phyloP scores from a whole-genome alignment of 768 basidiomycete genomes.

The Paxillus involutus region DNA sequence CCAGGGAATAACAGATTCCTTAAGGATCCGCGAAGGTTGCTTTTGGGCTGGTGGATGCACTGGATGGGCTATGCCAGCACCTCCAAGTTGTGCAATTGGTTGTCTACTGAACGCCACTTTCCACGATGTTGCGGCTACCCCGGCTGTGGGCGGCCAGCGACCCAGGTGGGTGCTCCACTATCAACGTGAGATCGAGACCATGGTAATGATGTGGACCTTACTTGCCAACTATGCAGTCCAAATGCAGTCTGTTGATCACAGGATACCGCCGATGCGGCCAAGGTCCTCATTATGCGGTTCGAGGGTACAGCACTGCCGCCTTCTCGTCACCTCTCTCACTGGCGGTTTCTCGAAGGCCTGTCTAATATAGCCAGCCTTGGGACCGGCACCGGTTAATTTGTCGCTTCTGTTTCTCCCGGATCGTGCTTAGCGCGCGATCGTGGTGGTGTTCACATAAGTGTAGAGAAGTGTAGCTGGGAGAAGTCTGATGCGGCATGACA shows the following conservation, averaged over 20 bases:
- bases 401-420: not conserved
- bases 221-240: not conserved
- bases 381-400: constrained; percentile 9
- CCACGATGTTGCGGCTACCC: not conserved
- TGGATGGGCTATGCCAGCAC: constrained; percentile 1
- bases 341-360: constrained; percentile 2
- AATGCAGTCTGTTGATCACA: not conserved
- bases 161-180: not conserved
- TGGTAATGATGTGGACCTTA: no score
- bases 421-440: not conserved
- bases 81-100: not conserved
- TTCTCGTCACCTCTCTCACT: constrained; percentile 6
- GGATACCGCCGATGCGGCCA: not conserved
- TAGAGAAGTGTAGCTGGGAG: not conserved
- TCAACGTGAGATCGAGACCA: not conserved
- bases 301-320: not conserved
- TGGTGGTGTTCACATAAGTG: not conserved
- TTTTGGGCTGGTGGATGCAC: not conserved
- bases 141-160: not conserved
- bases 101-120: not conserved
- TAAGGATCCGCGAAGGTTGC: not conserved
- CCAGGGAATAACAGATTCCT: not conserved
- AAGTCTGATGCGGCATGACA: not conserved
- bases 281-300: not conserved
- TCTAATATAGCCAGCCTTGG: not conserved